These are phyloP conservation scores for Corallochytrium limacisporum DNA, from an alignment of 78 protist genomes.

Conservation along the genomic window DNA sequence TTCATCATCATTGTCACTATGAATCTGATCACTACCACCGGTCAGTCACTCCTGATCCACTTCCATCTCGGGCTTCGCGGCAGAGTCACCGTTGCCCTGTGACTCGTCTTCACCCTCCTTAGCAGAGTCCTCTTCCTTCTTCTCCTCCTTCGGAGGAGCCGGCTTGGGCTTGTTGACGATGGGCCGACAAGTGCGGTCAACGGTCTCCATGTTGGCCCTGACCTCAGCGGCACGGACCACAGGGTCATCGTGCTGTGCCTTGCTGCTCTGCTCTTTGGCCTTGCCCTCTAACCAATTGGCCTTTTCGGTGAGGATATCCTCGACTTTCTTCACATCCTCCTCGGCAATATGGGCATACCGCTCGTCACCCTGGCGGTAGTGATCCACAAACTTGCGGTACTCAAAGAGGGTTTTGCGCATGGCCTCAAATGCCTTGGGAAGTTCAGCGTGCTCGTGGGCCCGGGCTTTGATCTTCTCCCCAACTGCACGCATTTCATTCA, in stretches of 20 bases:
- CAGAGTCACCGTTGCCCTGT: too few relatives aligned
- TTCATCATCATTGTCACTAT: too few relatives aligned
- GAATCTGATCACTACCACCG: too few relatives aligned
- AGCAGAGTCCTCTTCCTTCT: too few relatives aligned
- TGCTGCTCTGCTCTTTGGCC: not conserved
- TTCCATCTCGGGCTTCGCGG: too few relatives aligned
- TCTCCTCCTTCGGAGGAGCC: too few relatives aligned
- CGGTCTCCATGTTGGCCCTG: too few relatives aligned
- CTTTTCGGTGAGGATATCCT: not conserved
- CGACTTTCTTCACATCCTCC: conserved; percentile 5
- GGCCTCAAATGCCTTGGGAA: not conserved
- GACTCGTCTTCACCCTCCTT: too few relatives aligned
- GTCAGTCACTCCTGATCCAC: too few relatives aligned
- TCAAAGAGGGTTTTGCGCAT: not conserved
- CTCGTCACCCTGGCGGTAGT: not conserved
- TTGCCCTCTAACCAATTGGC: conserved; percentile 2
- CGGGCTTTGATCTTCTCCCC: conserved; percentile 4
- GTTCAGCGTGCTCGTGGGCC: not conserved
- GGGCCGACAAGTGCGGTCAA: too few relatives aligned
- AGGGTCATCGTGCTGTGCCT: not conserved
- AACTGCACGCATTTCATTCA: not conserved
- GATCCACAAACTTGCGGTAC: not conserved
- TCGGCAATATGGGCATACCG: conserved; percentile 8
- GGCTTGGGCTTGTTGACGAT: too few relatives aligned
- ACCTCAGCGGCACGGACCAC: conserved; percentile 1